Evolutionary conservation across 345 rosid species (phyloP).

Genomic region (Rhodomyrtus tomentosa): DNA sequence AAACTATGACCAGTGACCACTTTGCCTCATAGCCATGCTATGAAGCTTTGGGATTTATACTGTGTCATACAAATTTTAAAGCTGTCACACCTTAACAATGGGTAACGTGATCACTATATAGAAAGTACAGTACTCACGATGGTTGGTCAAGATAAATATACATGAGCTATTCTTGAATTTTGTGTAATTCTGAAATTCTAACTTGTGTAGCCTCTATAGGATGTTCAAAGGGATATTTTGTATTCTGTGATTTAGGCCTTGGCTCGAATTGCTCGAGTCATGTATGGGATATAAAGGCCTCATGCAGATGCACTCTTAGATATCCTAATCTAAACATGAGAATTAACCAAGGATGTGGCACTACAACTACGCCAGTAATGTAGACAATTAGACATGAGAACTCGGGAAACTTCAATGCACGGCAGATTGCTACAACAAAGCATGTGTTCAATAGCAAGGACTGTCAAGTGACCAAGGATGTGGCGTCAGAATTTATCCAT

Average conservation of each 20-base stretch:
- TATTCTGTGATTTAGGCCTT: background rate
- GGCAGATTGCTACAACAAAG: background rate
- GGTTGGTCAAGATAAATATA: background rate
- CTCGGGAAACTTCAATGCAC: background rate
- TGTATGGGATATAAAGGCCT: background rate
- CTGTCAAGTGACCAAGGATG: background rate
- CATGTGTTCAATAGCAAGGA: background rate
- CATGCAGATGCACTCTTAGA: background rate
- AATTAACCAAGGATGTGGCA: background rate
- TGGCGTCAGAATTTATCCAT: background rate
- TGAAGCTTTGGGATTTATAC: background rate
- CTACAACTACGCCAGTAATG: background rate
- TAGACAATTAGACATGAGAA: background rate
- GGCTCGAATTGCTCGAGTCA: background rate
- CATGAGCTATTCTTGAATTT: background rate
- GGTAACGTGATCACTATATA: background rate
- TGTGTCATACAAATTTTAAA: background rate
- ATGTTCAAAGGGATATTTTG: background rate
- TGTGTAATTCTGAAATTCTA: background rate
- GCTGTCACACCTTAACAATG: background rate
- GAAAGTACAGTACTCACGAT: background rate
- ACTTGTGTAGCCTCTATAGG: background rate
- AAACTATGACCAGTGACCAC: too few species aligned
- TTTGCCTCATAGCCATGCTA: background rate
- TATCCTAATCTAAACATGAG: background rate